Conservation (phyloP, 495 filamentous ascomycete genomes). For the Talaromyces adpressus region DNA sequence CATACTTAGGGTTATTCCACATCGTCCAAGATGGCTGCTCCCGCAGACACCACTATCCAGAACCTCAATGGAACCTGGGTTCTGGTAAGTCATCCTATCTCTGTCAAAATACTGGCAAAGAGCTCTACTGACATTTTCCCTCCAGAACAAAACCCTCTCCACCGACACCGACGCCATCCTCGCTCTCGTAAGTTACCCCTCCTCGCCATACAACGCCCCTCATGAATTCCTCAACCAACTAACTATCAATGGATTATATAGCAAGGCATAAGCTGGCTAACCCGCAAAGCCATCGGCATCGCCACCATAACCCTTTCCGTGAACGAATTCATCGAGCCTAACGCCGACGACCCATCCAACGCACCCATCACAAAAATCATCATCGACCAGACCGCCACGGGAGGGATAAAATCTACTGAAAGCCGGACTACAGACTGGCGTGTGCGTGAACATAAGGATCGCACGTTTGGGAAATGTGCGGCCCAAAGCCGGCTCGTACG, state of each 20-base stretch:
- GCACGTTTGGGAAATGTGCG: constrained; percentile 68
- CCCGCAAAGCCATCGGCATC: constrained; percentile 65
- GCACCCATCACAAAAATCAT: constrained; percentile 60
- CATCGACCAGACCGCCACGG: constrained; percentile 70
- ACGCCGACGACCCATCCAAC: constrained; percentile 25
- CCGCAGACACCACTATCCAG: constrained; percentile 60
- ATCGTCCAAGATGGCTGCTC: constrained; percentile 66
- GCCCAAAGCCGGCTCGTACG: constrained; percentile 54
- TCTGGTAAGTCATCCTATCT: constrained; percentile 50
- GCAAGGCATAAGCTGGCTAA: constrained; percentile 79
- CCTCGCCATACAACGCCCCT: not conserved
- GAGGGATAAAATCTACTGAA: constrained; percentile 68
- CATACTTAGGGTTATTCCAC: not conserved
- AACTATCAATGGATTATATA: constrained; percentile 17
- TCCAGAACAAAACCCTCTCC: constrained; percentile 74
- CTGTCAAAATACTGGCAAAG: not conserved
- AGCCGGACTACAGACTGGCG: constrained; percentile 62
- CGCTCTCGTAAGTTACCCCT: constrained; percentile 41
- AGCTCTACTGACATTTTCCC: constrained; percentile 4
- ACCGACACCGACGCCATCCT: constrained; percentile 65
- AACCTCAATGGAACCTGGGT: constrained; percentile 72
- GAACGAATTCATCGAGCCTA: constrained; percentile 50
- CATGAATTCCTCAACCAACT: not conserved
- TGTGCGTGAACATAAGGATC: constrained; percentile 65
- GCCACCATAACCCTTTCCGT: constrained; percentile 68